A percentile compares a stretch with the other conserved stretches of the same genome.
Conservation (phyloP, 176 grass and related monocot species). For the Rhipidocladum racemiflorum region DNA sequence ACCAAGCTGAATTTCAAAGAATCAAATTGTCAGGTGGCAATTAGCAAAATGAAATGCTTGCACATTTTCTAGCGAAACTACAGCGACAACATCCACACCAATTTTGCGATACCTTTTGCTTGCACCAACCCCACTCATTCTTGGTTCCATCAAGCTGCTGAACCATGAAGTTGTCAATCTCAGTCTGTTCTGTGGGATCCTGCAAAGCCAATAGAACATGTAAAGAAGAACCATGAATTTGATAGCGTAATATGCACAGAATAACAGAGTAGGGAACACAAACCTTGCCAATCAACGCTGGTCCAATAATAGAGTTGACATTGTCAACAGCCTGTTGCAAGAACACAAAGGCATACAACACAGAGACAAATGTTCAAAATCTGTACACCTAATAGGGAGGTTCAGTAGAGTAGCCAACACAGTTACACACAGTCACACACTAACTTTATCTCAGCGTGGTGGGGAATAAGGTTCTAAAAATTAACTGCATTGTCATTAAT, state of each 20-base stretch:
- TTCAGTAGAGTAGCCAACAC: no score
- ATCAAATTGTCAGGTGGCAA: not conserved
- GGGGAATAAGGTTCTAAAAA: no score
- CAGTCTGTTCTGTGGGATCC: conserved; percentile 69
- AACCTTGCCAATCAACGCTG: conserved; percentile 85
- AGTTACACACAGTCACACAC: no score
- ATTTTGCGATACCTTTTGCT: conserved; percentile 64
- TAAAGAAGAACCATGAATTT: not conserved
- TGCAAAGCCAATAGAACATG: conserved; percentile 28
- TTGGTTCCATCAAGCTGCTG: conserved; percentile 91
- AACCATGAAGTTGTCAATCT: conserved; percentile 91
- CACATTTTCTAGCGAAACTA: not conserved
- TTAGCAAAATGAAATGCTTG: not conserved
- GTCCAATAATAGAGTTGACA: conserved; percentile 81
- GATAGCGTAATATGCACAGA: not conserved
- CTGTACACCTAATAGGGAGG: not conserved
- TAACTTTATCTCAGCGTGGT: no score
- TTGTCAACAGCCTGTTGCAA: conserved; percentile 66
- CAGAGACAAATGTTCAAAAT: not conserved
- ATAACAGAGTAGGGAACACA: not conserved
- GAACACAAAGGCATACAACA: not conserved
- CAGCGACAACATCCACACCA: not conserved
- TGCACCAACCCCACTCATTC: conserved; percentile 98
- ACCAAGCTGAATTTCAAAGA: conserved; percentile 56
- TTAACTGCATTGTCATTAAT: no score